phyloP scores from a whole-genome alignment of 495 filamentous ascomycete species.

The Penicillium verhagenii region DNA sequence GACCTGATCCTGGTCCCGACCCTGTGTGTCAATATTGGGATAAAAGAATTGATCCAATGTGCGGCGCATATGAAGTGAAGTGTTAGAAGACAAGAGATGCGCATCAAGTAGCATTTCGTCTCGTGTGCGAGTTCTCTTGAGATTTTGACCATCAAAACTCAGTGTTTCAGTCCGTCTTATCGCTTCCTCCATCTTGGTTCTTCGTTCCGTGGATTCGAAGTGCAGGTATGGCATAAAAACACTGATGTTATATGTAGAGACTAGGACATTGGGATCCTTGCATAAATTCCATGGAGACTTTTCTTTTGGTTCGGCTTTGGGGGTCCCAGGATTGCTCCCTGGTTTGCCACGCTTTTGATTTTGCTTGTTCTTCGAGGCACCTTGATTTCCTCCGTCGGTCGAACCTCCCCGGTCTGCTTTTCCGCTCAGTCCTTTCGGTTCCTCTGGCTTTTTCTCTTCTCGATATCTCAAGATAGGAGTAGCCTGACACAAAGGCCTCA shows the following conservation, averaged over 20 bases:
- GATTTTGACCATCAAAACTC: constrained; percentile 21
- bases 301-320: constrained; percentile 39
- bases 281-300: constrained; percentile 31
- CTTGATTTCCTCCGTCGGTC: constrained; percentile 30
- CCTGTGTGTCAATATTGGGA: constrained; percentile 66
- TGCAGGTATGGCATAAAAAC: constrained; percentile 70
- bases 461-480: constrained; percentile 44
- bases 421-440: constrained; percentile 26
- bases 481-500: constrained; percentile 62
- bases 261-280: constrained; percentile 27
- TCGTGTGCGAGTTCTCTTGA: constrained; percentile 35
- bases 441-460: constrained; percentile 40
- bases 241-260: constrained; percentile 48
- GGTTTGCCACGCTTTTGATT: constrained; percentile 39
- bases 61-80: constrained; percentile 62
- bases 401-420: constrained; percentile 33
- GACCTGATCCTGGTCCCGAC: constrained; percentile 66
- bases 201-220: constrained; percentile 59
- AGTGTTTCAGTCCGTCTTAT: constrained; percentile 50
- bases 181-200: constrained; percentile 58
- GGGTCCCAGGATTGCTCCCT: constrained; percentile 30
- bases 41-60: constrained; percentile 73
- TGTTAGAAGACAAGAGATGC: constrained; percentile 53
- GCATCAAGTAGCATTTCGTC: constrained; percentile 66
- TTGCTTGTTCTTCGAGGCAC: constrained; percentile 26